Evolutionary conservation across 345 rosid species (phyloP).

Genomic region (Populus davidiana): DNA sequence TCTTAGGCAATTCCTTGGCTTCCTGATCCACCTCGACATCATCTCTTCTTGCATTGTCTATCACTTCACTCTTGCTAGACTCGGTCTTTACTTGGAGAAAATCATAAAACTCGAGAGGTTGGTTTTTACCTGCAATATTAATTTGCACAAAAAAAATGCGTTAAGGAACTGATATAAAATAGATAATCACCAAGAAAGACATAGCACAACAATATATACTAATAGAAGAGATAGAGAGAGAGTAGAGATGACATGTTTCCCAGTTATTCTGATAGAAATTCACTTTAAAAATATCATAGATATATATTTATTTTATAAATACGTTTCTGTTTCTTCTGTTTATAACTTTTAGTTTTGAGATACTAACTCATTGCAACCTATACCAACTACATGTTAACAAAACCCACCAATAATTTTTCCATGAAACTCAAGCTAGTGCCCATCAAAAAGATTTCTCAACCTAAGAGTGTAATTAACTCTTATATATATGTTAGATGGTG

Average conservation of each 20-base stretch:
- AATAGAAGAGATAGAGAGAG: background rate
- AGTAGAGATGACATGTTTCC: background rate
- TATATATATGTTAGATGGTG: background rate
- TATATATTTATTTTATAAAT: too few relatives aligned
- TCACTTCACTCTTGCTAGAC: conserved; percentile 53
- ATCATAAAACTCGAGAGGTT: conserved; percentile 54
- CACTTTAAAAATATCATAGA: background rate
- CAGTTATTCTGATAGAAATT: background rate
- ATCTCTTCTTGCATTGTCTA: conserved; percentile 40
- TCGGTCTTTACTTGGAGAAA: conserved; percentile 67
- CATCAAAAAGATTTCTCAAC: background rate
- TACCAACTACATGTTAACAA: background rate
- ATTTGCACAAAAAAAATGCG: background rate
- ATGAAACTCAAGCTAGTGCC: background rate
- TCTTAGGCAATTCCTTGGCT: conserved; percentile 23
- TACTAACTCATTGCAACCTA: background rate
- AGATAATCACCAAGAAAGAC: too few relatives aligned
- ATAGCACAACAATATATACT: too few relatives aligned
- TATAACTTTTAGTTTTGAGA: background rate
- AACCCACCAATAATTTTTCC: background rate
- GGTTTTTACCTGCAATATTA: conserved; percentile 30
- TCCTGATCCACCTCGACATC: conserved; percentile 52
- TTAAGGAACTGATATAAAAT: background rate
- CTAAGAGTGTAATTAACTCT: background rate
- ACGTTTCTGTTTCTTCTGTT: too few relatives aligned